Conservation (phyloP, 768 basidiomycete species). For the Gloeopeniophorella convolvens region DNA sequence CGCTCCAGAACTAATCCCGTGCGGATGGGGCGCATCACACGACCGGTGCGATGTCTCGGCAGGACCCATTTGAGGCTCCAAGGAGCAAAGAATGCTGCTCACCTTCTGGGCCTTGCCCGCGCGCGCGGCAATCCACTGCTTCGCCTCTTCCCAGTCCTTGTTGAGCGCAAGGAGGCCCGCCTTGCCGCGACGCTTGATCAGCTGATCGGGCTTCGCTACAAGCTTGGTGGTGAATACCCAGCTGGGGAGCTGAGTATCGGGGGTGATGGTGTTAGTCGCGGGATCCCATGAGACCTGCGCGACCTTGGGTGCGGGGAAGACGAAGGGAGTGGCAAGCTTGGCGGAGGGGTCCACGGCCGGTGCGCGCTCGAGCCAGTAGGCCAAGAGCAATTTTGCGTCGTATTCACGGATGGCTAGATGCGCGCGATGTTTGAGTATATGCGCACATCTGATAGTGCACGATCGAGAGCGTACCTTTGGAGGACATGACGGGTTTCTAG, state of each 20-base stretch:
- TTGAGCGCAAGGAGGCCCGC: conserved; percentile 92
- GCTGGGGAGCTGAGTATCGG: conserved; percentile 55
- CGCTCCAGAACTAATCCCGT: neutral
- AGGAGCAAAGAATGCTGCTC: conserved; percentile 24
- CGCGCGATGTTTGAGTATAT: conserved; percentile 7
- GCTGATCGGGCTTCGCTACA: conserved; percentile 95
- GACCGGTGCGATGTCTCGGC: conserved; percentile 4
- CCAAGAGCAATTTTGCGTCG: conserved; percentile 96
- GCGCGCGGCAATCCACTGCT: conserved; percentile 76
- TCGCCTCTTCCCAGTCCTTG: conserved; percentile 86
- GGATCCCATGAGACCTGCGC: conserved; percentile 88
- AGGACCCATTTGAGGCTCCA: neutral
- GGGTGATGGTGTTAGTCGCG: conserved; percentile 51
- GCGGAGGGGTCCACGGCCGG: conserved; percentile 67
- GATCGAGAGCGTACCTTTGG: conserved; percentile 13
- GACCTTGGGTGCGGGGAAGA: conserved; percentile 63
- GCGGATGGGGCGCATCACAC: neutral
- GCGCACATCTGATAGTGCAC: neutral
- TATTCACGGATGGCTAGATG: conserved; percentile 84
- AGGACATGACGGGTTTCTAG: conserved; percentile 16
- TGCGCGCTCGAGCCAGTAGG: conserved; percentile 94
- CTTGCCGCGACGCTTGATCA: conserved; percentile 99
- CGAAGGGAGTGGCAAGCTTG: conserved; percentile 47
- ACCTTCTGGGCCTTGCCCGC: conserved; percentile 94
- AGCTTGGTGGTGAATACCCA: conserved; percentile 86